Conservation (phyloP, 2,329 filamentous ascomycete genomes). For the Claviceps africana region DNA sequence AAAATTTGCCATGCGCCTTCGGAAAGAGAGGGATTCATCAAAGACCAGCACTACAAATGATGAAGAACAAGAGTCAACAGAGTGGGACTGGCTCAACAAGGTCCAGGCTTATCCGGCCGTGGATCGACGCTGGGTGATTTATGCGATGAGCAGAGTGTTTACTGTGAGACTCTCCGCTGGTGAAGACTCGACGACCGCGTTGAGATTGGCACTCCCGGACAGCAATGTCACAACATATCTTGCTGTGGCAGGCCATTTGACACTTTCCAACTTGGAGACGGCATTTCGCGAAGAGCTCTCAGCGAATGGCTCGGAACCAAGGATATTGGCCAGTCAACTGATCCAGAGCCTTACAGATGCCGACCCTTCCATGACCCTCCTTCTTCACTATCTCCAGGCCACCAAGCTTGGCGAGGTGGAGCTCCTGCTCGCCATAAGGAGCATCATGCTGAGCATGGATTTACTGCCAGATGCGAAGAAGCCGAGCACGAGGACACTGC, state of each 20-base stretch:
- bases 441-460: constrained; percentile 57
- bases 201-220: constrained; percentile 29
- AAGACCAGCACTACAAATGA: constrained; percentile 7
- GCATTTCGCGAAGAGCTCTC: constrained; percentile 38
- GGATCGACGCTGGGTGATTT: constrained; percentile 52
- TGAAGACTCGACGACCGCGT: constrained; percentile 19
- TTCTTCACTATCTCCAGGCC: constrained; percentile 50
- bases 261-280: constrained; percentile 42
- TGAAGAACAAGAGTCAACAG: constrained; percentile 18
- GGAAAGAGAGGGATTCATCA: constrained; percentile 6
- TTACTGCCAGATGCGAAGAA: constrained; percentile 31
- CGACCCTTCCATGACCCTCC: constrained; percentile 54
- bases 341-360: constrained; percentile 47
- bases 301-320: constrained; percentile 27
- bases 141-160: constrained; percentile 48
- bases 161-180: constrained; percentile 33
- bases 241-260: constrained; percentile 45
- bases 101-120: constrained; percentile 35
- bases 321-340: constrained; percentile 45
- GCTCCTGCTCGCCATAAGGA: constrained; percentile 49
- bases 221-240: constrained; percentile 46
- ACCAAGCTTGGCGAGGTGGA: constrained; percentile 53
- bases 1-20: constrained; percentile 32
- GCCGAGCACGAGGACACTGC: constrained; percentile 18
- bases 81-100: constrained; percentile 37